Evolutionary conservation across 2,329 filamentous ascomycete species (phyloP).

Genomic region (Neofusicoccum umdonicola): DNA sequence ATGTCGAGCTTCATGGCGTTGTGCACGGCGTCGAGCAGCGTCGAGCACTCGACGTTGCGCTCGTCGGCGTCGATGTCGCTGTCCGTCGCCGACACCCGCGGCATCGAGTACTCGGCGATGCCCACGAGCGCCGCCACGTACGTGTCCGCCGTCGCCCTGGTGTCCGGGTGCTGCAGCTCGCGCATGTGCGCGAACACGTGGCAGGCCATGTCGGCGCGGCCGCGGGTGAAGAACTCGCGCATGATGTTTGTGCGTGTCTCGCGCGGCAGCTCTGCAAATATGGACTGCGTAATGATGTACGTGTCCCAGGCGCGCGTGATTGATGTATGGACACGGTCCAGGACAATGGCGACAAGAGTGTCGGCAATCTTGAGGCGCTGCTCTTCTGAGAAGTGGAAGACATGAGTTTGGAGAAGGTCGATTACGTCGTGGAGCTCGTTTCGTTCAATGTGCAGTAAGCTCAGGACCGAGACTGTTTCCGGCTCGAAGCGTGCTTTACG

Average conservation of each 20-base stretch:
- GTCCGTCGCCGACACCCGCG: slow-evolving; percentile 18
- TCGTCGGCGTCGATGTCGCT: slow-evolving; percentile 39
- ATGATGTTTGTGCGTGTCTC: slow-evolving; percentile 70
- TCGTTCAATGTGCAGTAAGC: slow-evolving; percentile 68
- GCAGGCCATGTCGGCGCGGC: slow-evolving; percentile 78
- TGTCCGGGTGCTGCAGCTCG: slow-evolving; percentile 61
- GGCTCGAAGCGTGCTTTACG: slow-evolving; percentile 67
- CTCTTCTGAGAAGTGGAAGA: slow-evolving; percentile 65
- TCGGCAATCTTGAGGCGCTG: slow-evolving; percentile 67
- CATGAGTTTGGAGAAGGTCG: slow-evolving; percentile 75
- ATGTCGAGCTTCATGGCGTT: slow-evolving; percentile 94
- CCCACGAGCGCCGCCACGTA: slow-evolving; percentile 79
- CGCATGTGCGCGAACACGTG: slow-evolving; percentile 93
- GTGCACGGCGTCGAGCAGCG: slow-evolving; percentile 66
- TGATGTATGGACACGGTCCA: slow-evolving; percentile 61
- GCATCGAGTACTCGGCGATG: slow-evolving; percentile 55
- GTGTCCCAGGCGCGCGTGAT: slow-evolving; percentile 62
- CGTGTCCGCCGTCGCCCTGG: slow-evolving; percentile 68
- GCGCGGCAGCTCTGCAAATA: slow-evolving; percentile 63
- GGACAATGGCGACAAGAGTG: slow-evolving; percentile 66
- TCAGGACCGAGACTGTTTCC: slow-evolving; percentile 71
- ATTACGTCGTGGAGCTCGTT: slow-evolving; percentile 77
- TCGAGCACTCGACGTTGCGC: slow-evolving; percentile 35
- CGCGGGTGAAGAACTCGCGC: slow-evolving; percentile 74
- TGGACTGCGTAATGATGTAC: slow-evolving; percentile 58